Evolutionary conservation across 768 basidiomycete genomes (phyloP), one percentile per base, ranked within the genome.

Genomic region (Grammothele lineata): DNA sequence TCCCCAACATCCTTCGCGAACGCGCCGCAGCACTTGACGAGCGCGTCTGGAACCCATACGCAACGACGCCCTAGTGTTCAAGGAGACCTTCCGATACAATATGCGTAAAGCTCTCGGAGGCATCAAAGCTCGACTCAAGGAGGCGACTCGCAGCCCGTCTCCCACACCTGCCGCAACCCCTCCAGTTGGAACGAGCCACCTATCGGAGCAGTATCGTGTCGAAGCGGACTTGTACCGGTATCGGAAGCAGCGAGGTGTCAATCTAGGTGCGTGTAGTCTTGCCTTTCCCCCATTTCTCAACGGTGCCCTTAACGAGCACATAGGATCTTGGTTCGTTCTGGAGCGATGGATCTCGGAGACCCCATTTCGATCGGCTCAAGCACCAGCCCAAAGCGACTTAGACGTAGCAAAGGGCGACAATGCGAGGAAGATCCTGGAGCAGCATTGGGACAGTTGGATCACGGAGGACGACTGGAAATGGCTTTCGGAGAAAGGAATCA

Each of bases 171-270:
- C 27, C 14, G 14, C 7, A 30, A 14, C 14, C 8, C 27, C 27
- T 7, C 27, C 27, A 7, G 8, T 7, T 30, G 7, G 27, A 7
- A 30, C 27, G 8, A 14, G 14, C 27, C 27, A 30, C 27, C 27
- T 30, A 7, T 14, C 27, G 8, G 27, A 30, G 27, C 27, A 30
- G 27, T 30, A 30, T 14, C 7, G 14, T 7, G 14, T 30, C 27
- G 27, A 30, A 14, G 27, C 14, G 27, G 66, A 69, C 34, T 50
- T 77, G 37, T 74, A 78, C 56, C 72, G 78, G 30, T 85, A 80
- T 66, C 74, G 88, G 53, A 84, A 81, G 57, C 87, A 87, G 56
- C 74, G 81, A 43, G 88, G 88, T n/a, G 81, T 90, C 5, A 92
- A 92, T 62, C 76, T 92, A 9, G 88, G 88, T 83, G 61, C 61